phyloP scores from a whole-genome alignment of 2,329 filamentous ascomycete species.

The Penicillium paneum region DNA sequence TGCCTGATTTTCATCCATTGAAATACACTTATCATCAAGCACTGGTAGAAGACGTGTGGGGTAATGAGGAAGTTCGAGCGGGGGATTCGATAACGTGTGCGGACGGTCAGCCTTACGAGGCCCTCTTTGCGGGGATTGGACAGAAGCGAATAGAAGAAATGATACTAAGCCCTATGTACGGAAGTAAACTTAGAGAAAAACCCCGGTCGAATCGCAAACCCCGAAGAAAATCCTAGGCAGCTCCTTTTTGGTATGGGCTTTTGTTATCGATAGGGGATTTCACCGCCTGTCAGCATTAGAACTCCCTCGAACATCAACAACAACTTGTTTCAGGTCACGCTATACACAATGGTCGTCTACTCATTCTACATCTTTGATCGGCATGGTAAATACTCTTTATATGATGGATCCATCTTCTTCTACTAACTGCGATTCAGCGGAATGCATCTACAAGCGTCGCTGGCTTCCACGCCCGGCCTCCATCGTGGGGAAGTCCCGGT shows the following conservation, averaged over 20 bases:
- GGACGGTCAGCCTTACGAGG: conserved; percentile 24
- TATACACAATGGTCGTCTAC: conserved; percentile 78
- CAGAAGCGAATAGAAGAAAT: not conserved
- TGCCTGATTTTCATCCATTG: conserved; percentile 14
- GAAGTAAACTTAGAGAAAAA: too few relatives aligned
- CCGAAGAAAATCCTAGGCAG: conserved; percentile 15
- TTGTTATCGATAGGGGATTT: conserved; percentile 17
- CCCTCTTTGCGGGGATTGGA: not conserved
- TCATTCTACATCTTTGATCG: conserved; percentile 99
- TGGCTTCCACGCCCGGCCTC: conserved; percentile 64
- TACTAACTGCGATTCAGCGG: conserved; percentile 56
- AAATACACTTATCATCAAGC: not conserved
- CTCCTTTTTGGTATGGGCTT: conserved; percentile 9
- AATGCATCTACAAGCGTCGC: conserved; percentile 92
- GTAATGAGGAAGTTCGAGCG: conserved; percentile 18
- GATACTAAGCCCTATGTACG: not conserved
- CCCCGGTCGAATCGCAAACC: not conserved
- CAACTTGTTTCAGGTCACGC: not conserved
- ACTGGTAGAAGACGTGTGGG: conserved; percentile 18
- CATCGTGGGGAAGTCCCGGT: conserved; percentile 45
- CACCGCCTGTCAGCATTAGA: conserved; percentile 18
- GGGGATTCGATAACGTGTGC: conserved; percentile 19
- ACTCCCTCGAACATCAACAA: conserved; percentile 24
- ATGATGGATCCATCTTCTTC: conserved; percentile 4
- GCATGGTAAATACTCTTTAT: conserved; percentile 64